phyloP scores from a whole-genome alignment of 495 filamentous ascomycete genomes.

The Penicillium paradoxum region DNA sequence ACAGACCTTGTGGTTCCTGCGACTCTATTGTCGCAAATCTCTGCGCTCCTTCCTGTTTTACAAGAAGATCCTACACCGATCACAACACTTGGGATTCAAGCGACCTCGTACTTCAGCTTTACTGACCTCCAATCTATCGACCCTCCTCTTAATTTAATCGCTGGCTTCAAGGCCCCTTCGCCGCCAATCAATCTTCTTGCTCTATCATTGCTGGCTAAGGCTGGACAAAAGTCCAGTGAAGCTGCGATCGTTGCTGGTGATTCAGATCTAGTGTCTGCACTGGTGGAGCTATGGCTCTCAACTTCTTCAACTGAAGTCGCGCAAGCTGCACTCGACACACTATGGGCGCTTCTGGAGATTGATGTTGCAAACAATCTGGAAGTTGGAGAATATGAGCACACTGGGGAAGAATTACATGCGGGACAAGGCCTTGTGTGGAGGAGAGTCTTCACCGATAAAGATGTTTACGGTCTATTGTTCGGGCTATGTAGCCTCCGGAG shows the following conservation, averaged over 20 bases:
- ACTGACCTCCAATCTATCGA: conserved; percentile 39
- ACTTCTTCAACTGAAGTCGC: conserved; percentile 68
- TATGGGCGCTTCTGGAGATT: conserved; percentile 66
- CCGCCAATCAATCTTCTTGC: conserved; percentile 65
- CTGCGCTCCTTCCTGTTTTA: conserved; percentile 41
- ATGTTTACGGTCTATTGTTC: conserved; percentile 62
- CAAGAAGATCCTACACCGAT: conserved; percentile 50
- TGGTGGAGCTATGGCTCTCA: conserved; percentile 69
- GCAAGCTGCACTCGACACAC: conserved; percentile 56
- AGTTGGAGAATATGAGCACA: conserved; percentile 39
- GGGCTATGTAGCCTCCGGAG: conserved; percentile 51
- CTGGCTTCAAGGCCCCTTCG: conserved; percentile 54
- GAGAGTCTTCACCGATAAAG: conserved; percentile 60
- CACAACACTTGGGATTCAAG: conserved; percentile 39
- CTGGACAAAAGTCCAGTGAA: conserved; percentile 53
- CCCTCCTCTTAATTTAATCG: conserved; percentile 44
- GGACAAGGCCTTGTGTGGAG: conserved; percentile 72
- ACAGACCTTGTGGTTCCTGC: conserved; percentile 34
- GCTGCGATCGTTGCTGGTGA: conserved; percentile 64
- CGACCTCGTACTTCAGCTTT: conserved; percentile 39
- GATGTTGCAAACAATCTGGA: conserved; percentile 48
- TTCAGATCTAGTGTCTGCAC: conserved; percentile 52
- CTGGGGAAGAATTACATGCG: conserved; percentile 30
- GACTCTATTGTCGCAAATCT: conserved; percentile 41
- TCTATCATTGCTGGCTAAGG: conserved; percentile 68